Base-by-base conservation (phyloP, 2,329 filamentous ascomycete species). In the Paracoccidioides brasiliensis region DNA sequence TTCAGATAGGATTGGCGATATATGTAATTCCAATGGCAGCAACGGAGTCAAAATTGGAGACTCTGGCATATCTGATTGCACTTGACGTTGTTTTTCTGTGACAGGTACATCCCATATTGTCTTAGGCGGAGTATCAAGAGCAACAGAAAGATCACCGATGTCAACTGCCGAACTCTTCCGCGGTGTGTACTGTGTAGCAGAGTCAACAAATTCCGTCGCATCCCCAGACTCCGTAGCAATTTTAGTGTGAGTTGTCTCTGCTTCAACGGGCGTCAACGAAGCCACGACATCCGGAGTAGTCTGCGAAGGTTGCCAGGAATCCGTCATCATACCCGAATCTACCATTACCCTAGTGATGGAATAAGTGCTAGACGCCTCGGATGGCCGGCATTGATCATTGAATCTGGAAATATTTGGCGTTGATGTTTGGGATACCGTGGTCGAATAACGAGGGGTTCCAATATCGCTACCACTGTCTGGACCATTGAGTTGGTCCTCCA, bases 401-500 rank as follows among this genome's bases (percentile, higher is more conserved):
- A 52, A 52, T 56, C 66, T 22, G 60, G 58, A 7, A 56, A 33
- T 5, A 57, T 33, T 68, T 6, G 73, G 72, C 7, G 72, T 74
- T 7, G 72, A 74, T 7, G 64, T 58, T 40, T 65, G 66, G 7
- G 72, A 72, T 43, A 61, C 59, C 22, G 66, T 60, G 48, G 67
- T 66, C 12, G 64, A 64, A 53, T 65, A 57, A 71, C 75, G 54
- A 22, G 69, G 66, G 40, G 67, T 67, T 22, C 67, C 71, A 55
- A 72, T 75, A 32, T 86, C 84, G 59, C 85, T 84, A 57, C 88
- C 86, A 59, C 88, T 87, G 62, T 86, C 85, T 60, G 66, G 75
- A 56, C 82, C 82, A 58, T 82, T 85, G 45, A 96, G 75, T 61
- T 22, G 22, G 22, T 89, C 88, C 54, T 86, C 88, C 44, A 98